Conservation (phyloP, 306 rosid genomes). For the Inga oerstediana region DNA sequence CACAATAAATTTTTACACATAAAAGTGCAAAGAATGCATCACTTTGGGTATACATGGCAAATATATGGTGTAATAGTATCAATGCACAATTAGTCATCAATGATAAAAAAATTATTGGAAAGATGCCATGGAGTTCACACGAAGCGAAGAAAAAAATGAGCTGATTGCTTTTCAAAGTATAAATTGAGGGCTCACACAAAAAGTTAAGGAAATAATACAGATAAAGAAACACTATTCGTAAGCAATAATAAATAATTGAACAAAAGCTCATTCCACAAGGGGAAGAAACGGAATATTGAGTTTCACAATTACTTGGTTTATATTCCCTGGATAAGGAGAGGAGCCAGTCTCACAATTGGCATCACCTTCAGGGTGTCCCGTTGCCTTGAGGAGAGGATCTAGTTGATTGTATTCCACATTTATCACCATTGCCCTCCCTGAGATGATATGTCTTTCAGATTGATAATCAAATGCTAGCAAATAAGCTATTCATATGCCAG, state of each 20-base stretch:
- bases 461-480: slow-evolving; percentile 24
- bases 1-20: background rate
- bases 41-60: background rate
- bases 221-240: slow-evolving; percentile 6
- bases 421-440: slow-evolving; percentile 95
- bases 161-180: background rate
- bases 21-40: background rate
- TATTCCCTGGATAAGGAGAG: slow-evolving; percentile 97
- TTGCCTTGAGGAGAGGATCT: slow-evolving; percentile 96
- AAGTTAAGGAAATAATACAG: slow-evolving; percentile 16
- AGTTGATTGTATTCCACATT: slow-evolving; percentile 98
- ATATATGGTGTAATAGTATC: background rate
- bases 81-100: background rate
- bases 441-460: slow-evolving; percentile 23
- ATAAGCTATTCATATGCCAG: background rate
- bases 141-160: background rate
- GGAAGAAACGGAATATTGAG: slow-evolving; percentile 16
- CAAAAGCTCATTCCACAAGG: background rate
- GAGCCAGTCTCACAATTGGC: slow-evolving; percentile 83
- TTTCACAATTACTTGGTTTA: slow-evolving; percentile 79
- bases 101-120: background rate
- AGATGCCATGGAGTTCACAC: background rate
- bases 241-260: slow-evolving; percentile 23
- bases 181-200: background rate
- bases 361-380: slow-evolving; percentile 88